phyloP scores from a whole-genome alignment of 1,139 yeast species.

The Candida labiduridarum region DNA sequence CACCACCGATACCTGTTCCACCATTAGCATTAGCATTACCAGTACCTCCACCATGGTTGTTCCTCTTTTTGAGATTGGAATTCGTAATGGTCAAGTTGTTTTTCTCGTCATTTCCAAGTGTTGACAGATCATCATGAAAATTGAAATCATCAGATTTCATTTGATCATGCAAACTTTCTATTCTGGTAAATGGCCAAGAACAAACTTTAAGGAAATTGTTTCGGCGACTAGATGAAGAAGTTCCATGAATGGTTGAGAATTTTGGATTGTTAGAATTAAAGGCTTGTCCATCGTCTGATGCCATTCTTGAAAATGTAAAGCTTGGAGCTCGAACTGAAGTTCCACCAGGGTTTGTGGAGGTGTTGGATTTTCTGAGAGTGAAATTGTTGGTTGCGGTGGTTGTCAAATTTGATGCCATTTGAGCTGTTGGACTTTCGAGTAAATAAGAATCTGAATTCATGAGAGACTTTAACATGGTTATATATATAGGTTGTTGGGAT shows the following conservation, averaged over 20 bases:
- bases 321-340: slow-evolving; percentile 12
- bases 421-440: slow-evolving; percentile 11
- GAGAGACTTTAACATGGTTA: slow-evolving; percentile 14
- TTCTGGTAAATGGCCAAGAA: slow-evolving; percentile 17
- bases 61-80: not conserved
- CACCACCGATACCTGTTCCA: too few relatives aligned
- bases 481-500: not conserved
- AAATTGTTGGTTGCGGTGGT: slow-evolving; percentile 7
- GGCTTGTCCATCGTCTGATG: slow-evolving; percentile 3
- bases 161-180: slow-evolving; percentile 12
- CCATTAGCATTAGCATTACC: not conserved
- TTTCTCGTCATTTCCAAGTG: slow-evolving; percentile 7
- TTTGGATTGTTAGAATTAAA: not conserved
- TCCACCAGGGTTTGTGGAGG: slow-evolving; percentile 3
- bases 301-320: slow-evolving; percentile 10
- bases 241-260: slow-evolving; percentile 9
- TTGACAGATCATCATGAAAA: slow-evolving; percentile 3
- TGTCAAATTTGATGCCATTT: slow-evolving; percentile 6
- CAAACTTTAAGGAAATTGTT: slow-evolving; percentile 17
- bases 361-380: slow-evolving; percentile 1
- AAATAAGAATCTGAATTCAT: slow-evolving; percentile 14
- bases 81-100: slow-evolving; percentile 5
- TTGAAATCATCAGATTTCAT: not conserved
- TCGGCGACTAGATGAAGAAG: slow-evolving; percentile 8
- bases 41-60: not conserved